These are phyloP conservation scores for Pythium grandisporangium DNA, from an alignment of 352 stramenopile genomes.

Conservation along the genomic window DNA sequence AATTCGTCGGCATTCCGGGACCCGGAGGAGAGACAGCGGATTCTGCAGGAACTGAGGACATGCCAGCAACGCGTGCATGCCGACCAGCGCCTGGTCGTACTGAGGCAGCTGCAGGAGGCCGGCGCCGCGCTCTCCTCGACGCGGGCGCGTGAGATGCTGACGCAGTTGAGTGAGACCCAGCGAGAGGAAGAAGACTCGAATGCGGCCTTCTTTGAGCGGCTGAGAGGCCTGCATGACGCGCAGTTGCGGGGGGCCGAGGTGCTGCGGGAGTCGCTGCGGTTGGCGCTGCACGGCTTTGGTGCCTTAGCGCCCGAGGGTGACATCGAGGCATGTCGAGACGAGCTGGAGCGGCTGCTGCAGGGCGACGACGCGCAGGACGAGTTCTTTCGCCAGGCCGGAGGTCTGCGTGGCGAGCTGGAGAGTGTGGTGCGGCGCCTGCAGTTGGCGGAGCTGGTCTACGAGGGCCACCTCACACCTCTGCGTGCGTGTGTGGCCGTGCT, in stretches of 20 bases:
- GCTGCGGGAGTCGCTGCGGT: slow-evolving; percentile 34
- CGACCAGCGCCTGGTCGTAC: slow-evolving; percentile 28
- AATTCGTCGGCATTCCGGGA: slow-evolving; percentile 59
- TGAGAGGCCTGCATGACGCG: slow-evolving; percentile 27
- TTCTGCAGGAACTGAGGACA: slow-evolving; percentile 43
- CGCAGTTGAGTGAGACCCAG: slow-evolving; percentile 36
- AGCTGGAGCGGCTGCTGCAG: slow-evolving; percentile 25
- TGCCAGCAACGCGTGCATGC: slow-evolving; percentile 46
- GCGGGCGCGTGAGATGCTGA: slow-evolving; percentile 24
- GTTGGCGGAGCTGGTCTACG: slow-evolving; percentile 75
- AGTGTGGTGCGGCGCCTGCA: slow-evolving; percentile 50
- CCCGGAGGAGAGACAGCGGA: slow-evolving; percentile 36
- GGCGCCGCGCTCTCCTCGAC: slow-evolving; percentile 31
- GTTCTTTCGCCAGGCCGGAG: slow-evolving; percentile 74
- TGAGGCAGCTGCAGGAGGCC: slow-evolving; percentile 36
- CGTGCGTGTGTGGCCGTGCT: slow-evolving; percentile 24
- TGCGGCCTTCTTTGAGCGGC: slow-evolving; percentile 37
- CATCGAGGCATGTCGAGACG: slow-evolving; percentile 18
- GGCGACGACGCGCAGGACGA: slow-evolving; percentile 53
- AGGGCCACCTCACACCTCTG: slow-evolving; percentile 34
- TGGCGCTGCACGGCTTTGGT: slow-evolving; percentile 57
- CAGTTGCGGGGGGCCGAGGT: slow-evolving; percentile 23
- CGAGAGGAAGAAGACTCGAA: slow-evolving; percentile 60
- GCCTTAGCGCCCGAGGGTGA: slow-evolving; percentile 46
- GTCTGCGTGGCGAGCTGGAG: slow-evolving; percentile 68